Evolutionary conservation across 345 rosid species (phyloP), one percentile per base, ranked within the genome.

Genomic region (Euphorbia lathyris): DNA sequence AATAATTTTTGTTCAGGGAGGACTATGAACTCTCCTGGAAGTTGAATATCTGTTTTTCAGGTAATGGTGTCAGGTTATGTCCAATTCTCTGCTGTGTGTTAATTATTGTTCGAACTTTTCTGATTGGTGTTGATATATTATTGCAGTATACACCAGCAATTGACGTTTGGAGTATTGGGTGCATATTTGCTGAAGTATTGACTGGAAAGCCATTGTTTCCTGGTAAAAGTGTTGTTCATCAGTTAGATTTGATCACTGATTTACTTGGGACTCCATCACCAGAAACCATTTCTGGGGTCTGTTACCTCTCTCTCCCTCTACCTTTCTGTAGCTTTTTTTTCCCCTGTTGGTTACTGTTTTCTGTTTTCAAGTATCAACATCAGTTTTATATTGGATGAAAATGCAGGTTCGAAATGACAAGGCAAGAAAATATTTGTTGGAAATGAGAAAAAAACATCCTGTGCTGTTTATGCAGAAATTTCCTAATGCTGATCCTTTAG

Each of bases 71-170:
- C 82, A 63, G 75, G 93, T 81, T 87, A 78, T 80, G 78, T 79
- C 72, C 48, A 63, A 68, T 79, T 72, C 70, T 58, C 68, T 67
- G 71, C 74, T 73, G 65, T 69, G 67, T 45, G 75, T 80, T 68
- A 48, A 55, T 70, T 75, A 66, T 74, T 43, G 25, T 51, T 9
- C 47, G 65, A 63, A 65, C 25, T 50, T 36, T 38, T 61, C 85
- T 84, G 73, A 84, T 74, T 29, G 73, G 26, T 63, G 26, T 66
- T 74, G 53, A 36, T 32, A 5, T 52, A 53, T 56, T 63, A 1
- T 70, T 80, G 87, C 93, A 95, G 99, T 95, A 95, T 79, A 95
- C 99, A 9, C 98, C 97, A n/a, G 99, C 99, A n/a, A 95, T 95
- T 71, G 99, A 96, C 80, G 78, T 89, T 70, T 96, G 99, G 98